Evolutionary conservation across 1,284 basidiomycete genomes (phyloP).

Genomic region (Pseudozyma flocculosa): DNA sequence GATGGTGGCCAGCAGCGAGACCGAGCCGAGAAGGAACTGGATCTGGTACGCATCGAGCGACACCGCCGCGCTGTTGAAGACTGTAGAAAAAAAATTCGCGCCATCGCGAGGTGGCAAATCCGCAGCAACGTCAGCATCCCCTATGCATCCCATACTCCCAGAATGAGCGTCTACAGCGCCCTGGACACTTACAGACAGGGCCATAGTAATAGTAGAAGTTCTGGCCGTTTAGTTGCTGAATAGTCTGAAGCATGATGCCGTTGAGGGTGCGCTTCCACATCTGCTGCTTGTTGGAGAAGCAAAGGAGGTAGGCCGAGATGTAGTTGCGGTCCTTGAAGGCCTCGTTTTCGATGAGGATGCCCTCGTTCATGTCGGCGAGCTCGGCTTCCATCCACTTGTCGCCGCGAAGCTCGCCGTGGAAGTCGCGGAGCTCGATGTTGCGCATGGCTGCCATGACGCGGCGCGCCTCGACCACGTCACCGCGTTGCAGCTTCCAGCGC

Average conservation of each 20-base stretch:
- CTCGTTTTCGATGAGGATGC: constrained; percentile 62
- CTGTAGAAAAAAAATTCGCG: no score
- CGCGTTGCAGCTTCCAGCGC: constrained; percentile 76
- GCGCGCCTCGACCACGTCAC: constrained; percentile 65
- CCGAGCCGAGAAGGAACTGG: constrained; percentile 56
- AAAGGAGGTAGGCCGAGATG: constrained; percentile 64
- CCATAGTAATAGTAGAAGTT: constrained; percentile 78
- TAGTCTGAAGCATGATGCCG: constrained; percentile 69
- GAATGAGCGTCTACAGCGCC: no score
- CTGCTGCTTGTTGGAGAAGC: constrained; percentile 68
- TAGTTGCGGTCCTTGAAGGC: constrained; percentile 72
- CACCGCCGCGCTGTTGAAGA: constrained; percentile 75
- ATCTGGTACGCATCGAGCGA: constrained; percentile 67
- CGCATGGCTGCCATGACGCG: constrained; percentile 66
- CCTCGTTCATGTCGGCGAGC: constrained; percentile 68
- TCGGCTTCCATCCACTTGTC: constrained; percentile 63
- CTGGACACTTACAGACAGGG: no score
- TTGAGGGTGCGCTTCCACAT: constrained; percentile 74
- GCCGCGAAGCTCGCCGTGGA: constrained; percentile 66
- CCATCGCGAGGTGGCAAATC: no score
- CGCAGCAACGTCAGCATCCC: no score
- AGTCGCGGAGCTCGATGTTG: constrained; percentile 67
- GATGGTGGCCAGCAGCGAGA: constrained; percentile 54
- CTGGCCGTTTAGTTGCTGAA: constrained; percentile 70
- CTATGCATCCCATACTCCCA: no score